Conservation (phyloP, 2,329 filamentous ascomycete species). For the Cadophora luteo-olivacea region DNA sequence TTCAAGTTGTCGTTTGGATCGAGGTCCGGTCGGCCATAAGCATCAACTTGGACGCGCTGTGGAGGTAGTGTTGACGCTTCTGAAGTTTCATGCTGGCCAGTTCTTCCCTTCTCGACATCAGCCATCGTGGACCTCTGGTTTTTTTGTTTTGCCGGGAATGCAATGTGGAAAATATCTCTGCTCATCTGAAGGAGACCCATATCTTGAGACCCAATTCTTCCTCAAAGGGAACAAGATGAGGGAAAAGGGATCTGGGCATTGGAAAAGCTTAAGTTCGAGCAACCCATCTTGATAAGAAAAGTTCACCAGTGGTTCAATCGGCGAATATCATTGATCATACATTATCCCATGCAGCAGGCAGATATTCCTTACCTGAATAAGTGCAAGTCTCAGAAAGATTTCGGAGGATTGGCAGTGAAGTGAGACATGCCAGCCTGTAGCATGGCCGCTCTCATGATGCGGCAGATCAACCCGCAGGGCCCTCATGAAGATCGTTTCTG, state of each 20-base stretch:
- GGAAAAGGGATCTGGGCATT: neutral
- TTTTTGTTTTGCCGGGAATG: constrained; percentile 14
- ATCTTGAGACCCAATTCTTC: neutral
- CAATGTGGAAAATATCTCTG: constrained; percentile 18
- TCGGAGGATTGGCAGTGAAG: neutral
- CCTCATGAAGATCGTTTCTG: constrained; percentile 9
- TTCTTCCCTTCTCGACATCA: constrained; percentile 10
- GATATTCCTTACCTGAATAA: constrained; percentile 4
- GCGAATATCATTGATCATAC: constrained; percentile 5
- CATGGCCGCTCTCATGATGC: neutral
- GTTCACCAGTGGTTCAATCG: no score
- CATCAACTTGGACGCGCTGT: constrained; percentile 5
- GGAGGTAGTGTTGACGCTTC: neutral
- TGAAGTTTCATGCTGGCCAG: neutral
- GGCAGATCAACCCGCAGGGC: constrained; percentile 13
- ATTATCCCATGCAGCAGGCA: constrained; percentile 11
- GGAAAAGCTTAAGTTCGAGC: neutral
- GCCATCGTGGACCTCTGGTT: neutral
- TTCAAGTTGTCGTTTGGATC: constrained; percentile 46
- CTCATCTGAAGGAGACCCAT: constrained; percentile 9
- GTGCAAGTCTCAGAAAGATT: neutral
- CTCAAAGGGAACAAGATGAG: neutral
- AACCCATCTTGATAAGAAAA: constrained; percentile 1
- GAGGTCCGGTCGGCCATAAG: constrained; percentile 16
- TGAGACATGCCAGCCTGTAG: constrained; percentile 18